Percentiles rank a stretch among this genome's conserved stretches.
phyloP scores from a whole-genome alignment of 148 eudicot species.

The Chenopodium quinoa region DNA sequence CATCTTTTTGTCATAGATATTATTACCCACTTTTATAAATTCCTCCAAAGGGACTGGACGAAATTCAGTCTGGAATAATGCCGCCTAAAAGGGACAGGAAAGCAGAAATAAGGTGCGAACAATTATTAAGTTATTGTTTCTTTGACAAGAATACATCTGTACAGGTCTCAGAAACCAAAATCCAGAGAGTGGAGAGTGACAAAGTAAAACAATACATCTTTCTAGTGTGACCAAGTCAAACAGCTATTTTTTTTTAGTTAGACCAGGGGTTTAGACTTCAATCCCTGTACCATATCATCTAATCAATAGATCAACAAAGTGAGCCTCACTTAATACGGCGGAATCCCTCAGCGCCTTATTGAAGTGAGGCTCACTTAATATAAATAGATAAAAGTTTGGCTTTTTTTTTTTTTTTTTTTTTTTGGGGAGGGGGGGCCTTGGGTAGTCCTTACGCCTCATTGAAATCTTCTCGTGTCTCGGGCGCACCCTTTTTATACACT shows the following conservation, averaged over 20 bases:
- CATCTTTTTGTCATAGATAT: constrained; percentile 75
- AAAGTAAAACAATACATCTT: neutral
- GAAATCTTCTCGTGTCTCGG: no score
- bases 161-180: neutral
- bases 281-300: no score
- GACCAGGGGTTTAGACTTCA: no score
- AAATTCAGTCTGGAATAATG: constrained; percentile 92
- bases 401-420: no score
- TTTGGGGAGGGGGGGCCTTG: no score
- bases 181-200: neutral
- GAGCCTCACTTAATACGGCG: no score
- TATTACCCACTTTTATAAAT: constrained; percentile 85
- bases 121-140: neutral
- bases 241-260: neutral
- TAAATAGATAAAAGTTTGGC: no score
- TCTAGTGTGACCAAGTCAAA: neutral
- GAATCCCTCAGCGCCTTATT: no score
- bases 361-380: no score
- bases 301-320: no score
- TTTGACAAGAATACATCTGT: neutral
- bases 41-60: constrained; percentile 98
- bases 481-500: no score
- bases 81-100: constrained; percentile 56
- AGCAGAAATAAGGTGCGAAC: constrained; percentile 2
- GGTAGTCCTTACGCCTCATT: no score